Base-by-base conservation (phyloP, 441 rosid species). In the Gossypium armourianum region DNA sequence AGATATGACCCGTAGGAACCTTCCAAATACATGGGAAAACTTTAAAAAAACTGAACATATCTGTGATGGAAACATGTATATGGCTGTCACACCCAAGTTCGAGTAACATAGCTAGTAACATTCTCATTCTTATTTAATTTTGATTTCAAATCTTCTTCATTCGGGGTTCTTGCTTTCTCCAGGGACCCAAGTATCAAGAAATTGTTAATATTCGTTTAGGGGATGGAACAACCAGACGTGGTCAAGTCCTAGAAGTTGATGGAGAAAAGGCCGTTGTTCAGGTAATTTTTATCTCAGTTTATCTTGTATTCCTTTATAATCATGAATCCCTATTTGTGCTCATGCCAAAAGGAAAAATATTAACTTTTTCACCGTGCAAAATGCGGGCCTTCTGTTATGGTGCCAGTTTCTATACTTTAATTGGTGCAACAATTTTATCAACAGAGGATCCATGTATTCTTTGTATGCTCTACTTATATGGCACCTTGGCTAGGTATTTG, bases 211-310 rank as follows among this genome's bases (percentile, higher is more conserved):
- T 92, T 55, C 93, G 93, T 45, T 76, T 90, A 61, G 98, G 97
- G 45, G 86, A 92, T 86, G 96, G 96, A 75, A 83, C 93, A 43
- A 83, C 84, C 2, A 80, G 98, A 55, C 96, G 98, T 81, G 98
- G 98, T 74, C 96, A 92, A 80, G 98, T 92, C 68, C 80, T 92
- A n/a, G 98, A 90, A 90, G 98, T 90, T 78, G 98, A 92, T 80
- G 96, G 97, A 29, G 98, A 90, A 82, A 92, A 87, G 75, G 97
- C 97, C 76, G 91, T 90, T 78, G 94, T 92, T 75, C 94, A 90
- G 88, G 96, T 86, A 28, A 58, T 49, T 66, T 8, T 57, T 20
- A 4, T 62, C 52, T 59, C 9, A 20, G 28, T 1, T 71, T 69
- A 59, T 16, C 60, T 26, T 13, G 13, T 45, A 68, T 73, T 74